A percentile compares a stretch with the other conserved stretches of the same genome.
phyloP scores from a whole-genome alignment of 805 yeast species.

The Metschnikowia gelsemii region DNA sequence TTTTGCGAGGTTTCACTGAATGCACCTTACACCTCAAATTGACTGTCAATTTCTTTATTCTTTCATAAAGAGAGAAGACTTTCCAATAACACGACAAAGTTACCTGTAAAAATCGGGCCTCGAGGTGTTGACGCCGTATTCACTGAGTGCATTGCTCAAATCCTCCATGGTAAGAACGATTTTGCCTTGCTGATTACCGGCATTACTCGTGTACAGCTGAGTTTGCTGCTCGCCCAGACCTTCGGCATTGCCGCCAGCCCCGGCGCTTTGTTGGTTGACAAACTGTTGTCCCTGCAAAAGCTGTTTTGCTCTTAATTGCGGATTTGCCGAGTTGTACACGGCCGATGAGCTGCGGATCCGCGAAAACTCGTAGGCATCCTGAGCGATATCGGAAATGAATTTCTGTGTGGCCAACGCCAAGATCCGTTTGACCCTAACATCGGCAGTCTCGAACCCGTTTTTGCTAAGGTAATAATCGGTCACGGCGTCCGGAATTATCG shows the following conservation, averaged over 20 bases:
- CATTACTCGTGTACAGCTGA: conserved; percentile 39
- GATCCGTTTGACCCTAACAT: conserved; percentile 69
- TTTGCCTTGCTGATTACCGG: conserved; percentile 62
- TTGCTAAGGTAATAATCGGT: conserved; percentile 86
- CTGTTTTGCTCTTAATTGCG: conserved; percentile 82
- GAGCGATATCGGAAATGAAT: conserved; percentile 89
- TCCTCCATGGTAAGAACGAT: conserved; percentile 92
- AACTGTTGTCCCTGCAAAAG: conserved; percentile 63
- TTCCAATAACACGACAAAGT: too few species aligned
- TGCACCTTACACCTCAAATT: too few species aligned
- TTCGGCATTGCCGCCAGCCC: conserved; percentile 18
- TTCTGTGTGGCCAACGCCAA: conserved; percentile 95
- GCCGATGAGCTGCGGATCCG: conserved; percentile 86
- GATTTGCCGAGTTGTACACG: conserved; percentile 81
- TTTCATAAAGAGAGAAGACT: not conserved
- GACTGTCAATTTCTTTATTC: not conserved
- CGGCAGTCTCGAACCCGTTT: conserved; percentile 81
- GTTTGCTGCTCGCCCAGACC: conserved; percentile 34
- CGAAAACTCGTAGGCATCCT: conserved; percentile 94
- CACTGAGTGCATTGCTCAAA: conserved; percentile 86
- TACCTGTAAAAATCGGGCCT: conserved; percentile 93
- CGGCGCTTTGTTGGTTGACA: conserved; percentile 41
- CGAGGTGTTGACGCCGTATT: conserved; percentile 84
- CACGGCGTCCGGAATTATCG: conserved; percentile 94
- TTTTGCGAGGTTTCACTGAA: too few species aligned